These are phyloP conservation scores for Coccomyxa sp. DNA, from an alignment of 139 green algal genomes.

Conservation along the genomic window DNA sequence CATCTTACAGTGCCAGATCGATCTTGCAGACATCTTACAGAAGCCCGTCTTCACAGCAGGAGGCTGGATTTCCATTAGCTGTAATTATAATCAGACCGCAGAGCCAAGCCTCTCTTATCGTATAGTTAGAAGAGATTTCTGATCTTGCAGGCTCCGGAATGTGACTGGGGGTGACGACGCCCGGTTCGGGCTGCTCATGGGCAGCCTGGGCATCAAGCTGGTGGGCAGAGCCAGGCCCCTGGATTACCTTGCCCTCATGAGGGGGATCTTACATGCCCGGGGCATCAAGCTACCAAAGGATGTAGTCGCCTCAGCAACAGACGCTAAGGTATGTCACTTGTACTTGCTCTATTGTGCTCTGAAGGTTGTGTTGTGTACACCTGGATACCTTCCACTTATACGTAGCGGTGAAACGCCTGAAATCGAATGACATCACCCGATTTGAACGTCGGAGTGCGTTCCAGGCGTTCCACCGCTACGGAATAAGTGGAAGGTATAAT, in stretches of 20 bases:
- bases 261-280: background rate
- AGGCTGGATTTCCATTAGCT: background rate
- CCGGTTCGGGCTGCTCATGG: conserved; percentile 29
- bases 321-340: too few relatives aligned
- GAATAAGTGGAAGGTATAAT: too few relatives aligned
- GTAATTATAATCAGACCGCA: too few relatives aligned
- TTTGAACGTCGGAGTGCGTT: too few relatives aligned
- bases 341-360: too few relatives aligned
- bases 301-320: too few relatives aligned
- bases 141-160: conserved; percentile 28
- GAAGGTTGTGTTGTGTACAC: too few relatives aligned
- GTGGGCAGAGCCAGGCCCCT: background rate
- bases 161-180: conserved; percentile 40
- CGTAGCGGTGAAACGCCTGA: too few relatives aligned
- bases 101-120: background rate
- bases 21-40: background rate
- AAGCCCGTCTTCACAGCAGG: background rate
- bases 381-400: too few relatives aligned
- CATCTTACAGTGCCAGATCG: background rate
- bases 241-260: background rate
- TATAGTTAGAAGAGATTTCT: background rate
- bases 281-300: background rate
- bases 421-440: too few relatives aligned
- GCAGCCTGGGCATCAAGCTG: conserved; percentile 14
- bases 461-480: too few relatives aligned